Evolutionary conservation across 140 eudicot genomes (phyloP).

Genomic region (Flaveria floridana): DNA sequence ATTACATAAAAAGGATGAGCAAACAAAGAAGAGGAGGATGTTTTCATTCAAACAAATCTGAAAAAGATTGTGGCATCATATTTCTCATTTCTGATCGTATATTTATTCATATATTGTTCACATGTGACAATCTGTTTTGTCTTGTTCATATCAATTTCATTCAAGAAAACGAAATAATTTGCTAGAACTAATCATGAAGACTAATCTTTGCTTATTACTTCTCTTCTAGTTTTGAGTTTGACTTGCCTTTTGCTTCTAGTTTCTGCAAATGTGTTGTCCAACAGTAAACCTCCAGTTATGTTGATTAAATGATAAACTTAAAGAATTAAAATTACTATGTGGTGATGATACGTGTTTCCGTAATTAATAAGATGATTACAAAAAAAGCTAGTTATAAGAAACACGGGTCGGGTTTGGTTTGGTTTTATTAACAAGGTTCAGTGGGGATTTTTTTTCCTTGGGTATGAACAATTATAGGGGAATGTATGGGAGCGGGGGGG

Average conservation of each 20-base stretch:
- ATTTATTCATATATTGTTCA: not conserved
- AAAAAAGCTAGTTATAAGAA: constrained; percentile 41
- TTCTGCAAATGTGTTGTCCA: not conserved
- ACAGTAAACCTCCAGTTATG: not conserved
- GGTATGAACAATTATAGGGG: constrained; percentile 93
- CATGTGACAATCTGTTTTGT: not conserved
- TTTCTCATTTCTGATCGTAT: too few relatives aligned
- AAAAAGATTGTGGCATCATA: not conserved
- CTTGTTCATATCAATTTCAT: not conserved
- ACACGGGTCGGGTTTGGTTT: constrained; percentile 69
- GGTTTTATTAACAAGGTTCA: constrained; percentile 96
- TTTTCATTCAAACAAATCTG: too few relatives aligned
- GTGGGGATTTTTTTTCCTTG: constrained; percentile 84
- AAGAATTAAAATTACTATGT: constrained; percentile 17
- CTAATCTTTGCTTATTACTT: not conserved
- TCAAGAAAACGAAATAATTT: too few relatives aligned
- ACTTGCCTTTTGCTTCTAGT: not conserved
- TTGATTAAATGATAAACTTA: constrained; percentile 1
- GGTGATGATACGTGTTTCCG: constrained; percentile 2
- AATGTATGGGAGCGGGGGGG: constrained; percentile 99
- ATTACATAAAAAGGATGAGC: not conserved
- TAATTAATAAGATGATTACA: constrained; percentile 16
- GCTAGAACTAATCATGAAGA: not conserved
- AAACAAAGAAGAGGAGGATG: not conserved
- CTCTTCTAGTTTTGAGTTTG: not conserved